Conservation (phyloP, 257 asterid genomes). For the Lycium ferocissimum region DNA sequence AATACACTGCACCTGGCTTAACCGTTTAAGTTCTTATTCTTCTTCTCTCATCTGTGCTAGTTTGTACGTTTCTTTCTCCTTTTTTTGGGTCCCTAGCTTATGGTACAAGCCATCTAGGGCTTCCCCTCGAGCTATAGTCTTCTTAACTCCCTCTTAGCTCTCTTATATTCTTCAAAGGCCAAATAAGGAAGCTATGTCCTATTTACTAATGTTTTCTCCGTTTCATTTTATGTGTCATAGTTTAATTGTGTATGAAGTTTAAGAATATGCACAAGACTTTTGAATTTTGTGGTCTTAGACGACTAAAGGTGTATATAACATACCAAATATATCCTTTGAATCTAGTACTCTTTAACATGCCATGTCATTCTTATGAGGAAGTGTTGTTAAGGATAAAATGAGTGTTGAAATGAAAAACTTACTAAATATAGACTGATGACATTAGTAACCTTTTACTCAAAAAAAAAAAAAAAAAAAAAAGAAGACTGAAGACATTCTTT, state of each 20-base stretch:
- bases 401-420: background rate
- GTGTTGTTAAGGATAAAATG: background rate
- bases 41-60: background rate
- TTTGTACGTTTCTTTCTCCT: constrained; percentile 1
- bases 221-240: background rate
- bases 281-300: background rate
- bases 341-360: background rate
- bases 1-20: background rate
- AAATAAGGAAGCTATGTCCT: background rate
- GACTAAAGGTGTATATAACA: background rate
- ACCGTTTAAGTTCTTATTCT: background rate
- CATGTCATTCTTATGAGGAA: constrained; percentile 9
- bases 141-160: constrained; percentile 6
- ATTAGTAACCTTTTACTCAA: background rate
- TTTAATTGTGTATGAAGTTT: constrained; percentile 4
- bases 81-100: background rate
- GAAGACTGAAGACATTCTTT: background rate
- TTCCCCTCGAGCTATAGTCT: background rate
- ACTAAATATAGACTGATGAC: background rate
- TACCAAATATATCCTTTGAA: background rate
- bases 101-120: background rate
- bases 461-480: too few species aligned
- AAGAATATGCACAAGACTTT: background rate
- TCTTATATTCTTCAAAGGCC: background rate
- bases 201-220: background rate